Conservation (phyloP, 768 basidiomycete genomes). For the Piloderma croceum region DNA sequence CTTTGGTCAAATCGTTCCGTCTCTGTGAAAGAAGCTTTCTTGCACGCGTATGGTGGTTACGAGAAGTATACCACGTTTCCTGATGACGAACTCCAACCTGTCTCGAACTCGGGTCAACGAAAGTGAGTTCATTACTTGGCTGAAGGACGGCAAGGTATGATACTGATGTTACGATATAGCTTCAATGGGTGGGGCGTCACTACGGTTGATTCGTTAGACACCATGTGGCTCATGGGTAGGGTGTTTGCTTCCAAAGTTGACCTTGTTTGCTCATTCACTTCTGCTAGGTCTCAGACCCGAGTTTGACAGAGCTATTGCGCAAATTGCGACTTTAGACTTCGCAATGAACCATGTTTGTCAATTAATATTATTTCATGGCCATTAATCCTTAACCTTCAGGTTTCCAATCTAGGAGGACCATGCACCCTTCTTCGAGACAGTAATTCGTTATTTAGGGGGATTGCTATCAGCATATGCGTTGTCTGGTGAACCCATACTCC, state of each 20-base stretch:
- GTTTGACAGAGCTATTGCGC: not conserved
- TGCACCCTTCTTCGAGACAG: slow-evolving; percentile 67
- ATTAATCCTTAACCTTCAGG: too few species aligned
- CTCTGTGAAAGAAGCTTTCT: slow-evolving; percentile 46
- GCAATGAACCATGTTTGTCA: too few species aligned
- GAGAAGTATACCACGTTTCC: slow-evolving; percentile 44
- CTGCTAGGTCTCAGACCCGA: slow-evolving; percentile 26
- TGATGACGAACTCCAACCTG: slow-evolving; percentile 47
- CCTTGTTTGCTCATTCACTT: slow-evolving; percentile 48
- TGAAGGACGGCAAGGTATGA: not conserved
- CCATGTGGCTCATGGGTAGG: slow-evolving; percentile 76
- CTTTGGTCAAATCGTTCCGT: slow-evolving; percentile 40
- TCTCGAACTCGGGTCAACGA: slow-evolving; percentile 38
- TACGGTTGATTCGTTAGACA: slow-evolving; percentile 73
- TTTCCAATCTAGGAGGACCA: slow-evolving; percentile 24
- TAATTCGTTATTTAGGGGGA: slow-evolving; percentile 74
- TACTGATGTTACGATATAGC: not conserved
- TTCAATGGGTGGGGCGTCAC: slow-evolving; percentile 60
- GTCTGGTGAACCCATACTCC: slow-evolving; percentile 52
- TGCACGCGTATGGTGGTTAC: slow-evolving; percentile 55
- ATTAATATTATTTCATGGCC: too few species aligned
- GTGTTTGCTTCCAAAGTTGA: slow-evolving; percentile 64
- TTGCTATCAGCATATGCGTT: slow-evolving; percentile 74
- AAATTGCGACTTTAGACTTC: too few species aligned
- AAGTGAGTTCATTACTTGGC: slow-evolving; percentile 44